Conservation (phyloP, 768 basidiomycete genomes). For the Albatrellus ellisii region DNA sequence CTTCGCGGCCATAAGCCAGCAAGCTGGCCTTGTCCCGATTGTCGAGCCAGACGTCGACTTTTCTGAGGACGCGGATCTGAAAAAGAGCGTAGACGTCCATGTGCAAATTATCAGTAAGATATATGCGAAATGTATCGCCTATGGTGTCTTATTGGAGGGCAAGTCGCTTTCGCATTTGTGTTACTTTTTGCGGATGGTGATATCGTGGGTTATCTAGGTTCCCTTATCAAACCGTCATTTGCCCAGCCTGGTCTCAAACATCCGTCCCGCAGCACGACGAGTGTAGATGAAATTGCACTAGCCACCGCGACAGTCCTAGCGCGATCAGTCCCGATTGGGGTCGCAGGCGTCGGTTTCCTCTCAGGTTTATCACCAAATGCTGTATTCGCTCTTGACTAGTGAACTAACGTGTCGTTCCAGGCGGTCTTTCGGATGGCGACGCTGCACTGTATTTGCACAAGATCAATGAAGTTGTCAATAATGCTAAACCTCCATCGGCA, state of each 20-base stretch:
- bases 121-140: conserved; percentile 29
- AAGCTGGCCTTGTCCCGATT: conserved; percentile 38
- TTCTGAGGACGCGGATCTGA: conserved; percentile 31
- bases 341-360: conserved; percentile 36
- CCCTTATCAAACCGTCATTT: conserved; percentile 39
- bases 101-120: conserved; percentile 32
- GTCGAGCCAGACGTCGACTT: conserved; percentile 42
- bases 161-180: conserved; percentile 3
- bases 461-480: conserved; percentile 26
- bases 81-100: conserved; percentile 32
- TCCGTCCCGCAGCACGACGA: conserved; percentile 23
- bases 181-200: not conserved
- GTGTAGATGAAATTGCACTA: conserved; percentile 29
- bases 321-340: conserved; percentile 31
- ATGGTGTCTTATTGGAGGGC: conserved; percentile 39
- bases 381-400: not conserved
- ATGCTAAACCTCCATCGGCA: conserved; percentile 21
- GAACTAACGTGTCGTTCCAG: conserved; percentile 8
- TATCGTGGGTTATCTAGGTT: conserved; percentile 20
- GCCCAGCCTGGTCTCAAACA: conserved; percentile 34
- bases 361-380: conserved; percentile 22
- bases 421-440: conserved; percentile 29
- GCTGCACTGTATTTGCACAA: conserved; percentile 29
- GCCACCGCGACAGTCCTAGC: conserved; percentile 33
- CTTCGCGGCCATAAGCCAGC: conserved; percentile 37